Evolutionary conservation across 805 yeast species (phyloP).

Genomic region (Suhomyces prunicola): DNA sequence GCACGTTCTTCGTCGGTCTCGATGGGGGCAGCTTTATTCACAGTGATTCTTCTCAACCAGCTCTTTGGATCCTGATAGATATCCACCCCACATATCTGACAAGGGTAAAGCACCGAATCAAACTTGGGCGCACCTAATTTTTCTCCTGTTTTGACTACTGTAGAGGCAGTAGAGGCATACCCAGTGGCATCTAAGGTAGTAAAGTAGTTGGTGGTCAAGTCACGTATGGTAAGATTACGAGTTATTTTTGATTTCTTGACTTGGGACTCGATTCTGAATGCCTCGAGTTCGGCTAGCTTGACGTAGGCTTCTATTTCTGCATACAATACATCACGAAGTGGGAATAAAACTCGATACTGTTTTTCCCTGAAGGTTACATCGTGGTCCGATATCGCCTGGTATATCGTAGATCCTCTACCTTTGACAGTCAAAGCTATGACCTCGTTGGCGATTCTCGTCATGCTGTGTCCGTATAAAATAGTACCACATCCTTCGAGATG

Average conservation of each 20-base stretch:
- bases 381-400: slow-evolving; percentile 49
- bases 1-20: slow-evolving; percentile 36
- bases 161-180: slow-evolving; percentile 86
- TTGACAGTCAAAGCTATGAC: slow-evolving; percentile 77
- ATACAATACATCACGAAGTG: slow-evolving; percentile 70
- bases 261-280: slow-evolving; percentile 22
- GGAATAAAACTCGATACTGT: slow-evolving; percentile 53
- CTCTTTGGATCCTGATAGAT: slow-evolving; percentile 55
- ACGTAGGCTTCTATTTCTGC: slow-evolving; percentile 64
- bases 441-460: slow-evolving; percentile 80
- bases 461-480: slow-evolving; percentile 70
- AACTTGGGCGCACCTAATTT: slow-evolving; percentile 56
- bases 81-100: slow-evolving; percentile 55
- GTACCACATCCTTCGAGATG: slow-evolving; percentile 44
- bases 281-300: slow-evolving; percentile 37
- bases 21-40: slow-evolving; percentile 50
- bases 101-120: slow-evolving; percentile 23
- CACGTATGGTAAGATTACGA: slow-evolving; percentile 78
- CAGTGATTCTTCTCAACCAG: slow-evolving; percentile 73
- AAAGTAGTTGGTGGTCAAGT: slow-evolving; percentile 72
- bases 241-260: slow-evolving; percentile 40
- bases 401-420: slow-evolving; percentile 77
- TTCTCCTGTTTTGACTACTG: slow-evolving; percentile 86
- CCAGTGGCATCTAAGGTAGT: slow-evolving; percentile 62
- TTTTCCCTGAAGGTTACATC: slow-evolving; percentile 22